phyloP scores from a whole-genome alignment of 1,139 yeast genomes.

The Debaryomyces fabryi region DNA sequence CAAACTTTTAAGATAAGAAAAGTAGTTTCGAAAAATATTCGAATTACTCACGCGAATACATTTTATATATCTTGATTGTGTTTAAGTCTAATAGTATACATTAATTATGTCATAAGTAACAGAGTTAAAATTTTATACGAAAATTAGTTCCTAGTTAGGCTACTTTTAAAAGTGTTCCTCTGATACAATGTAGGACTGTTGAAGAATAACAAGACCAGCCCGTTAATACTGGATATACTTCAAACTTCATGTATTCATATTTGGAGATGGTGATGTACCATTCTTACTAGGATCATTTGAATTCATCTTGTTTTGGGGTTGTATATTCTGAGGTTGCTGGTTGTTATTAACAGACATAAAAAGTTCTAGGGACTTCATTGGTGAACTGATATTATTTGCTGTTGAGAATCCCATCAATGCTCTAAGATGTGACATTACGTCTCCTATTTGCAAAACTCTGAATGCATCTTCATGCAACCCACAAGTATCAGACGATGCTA shows the following conservation, averaged over 20 bases:
- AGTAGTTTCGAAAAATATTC: neutral
- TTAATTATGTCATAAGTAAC: neutral
- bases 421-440: slow-evolving; percentile 70
- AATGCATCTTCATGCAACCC: slow-evolving; percentile 70
- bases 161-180: neutral
- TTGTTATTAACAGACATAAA: slow-evolving; percentile 39
- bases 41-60: neutral
- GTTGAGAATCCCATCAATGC: slow-evolving; percentile 64
- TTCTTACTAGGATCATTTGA: neutral
- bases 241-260: neutral
- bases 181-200: neutral
- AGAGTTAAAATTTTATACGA: neutral
- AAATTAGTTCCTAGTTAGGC: neutral
- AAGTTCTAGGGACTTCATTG: slow-evolving; percentile 59
- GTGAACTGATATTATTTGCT: slow-evolving; percentile 49
- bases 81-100: neutral
- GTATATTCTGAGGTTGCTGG: slow-evolving; percentile 17
- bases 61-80: neutral
- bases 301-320: slow-evolving; percentile 1
- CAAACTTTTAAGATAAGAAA: neutral
- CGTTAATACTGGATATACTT: neutral
- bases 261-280: slow-evolving; percentile 1
- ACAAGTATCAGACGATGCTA: slow-evolving; percentile 34
- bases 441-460: slow-evolving; percentile 73
- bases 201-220: neutral